Percentiles rank a stretch among this genome's conserved stretches.
Conservation (phyloP, 2,329 filamentous ascomycete genomes). For the Aspergillus calidoustus region DNA sequence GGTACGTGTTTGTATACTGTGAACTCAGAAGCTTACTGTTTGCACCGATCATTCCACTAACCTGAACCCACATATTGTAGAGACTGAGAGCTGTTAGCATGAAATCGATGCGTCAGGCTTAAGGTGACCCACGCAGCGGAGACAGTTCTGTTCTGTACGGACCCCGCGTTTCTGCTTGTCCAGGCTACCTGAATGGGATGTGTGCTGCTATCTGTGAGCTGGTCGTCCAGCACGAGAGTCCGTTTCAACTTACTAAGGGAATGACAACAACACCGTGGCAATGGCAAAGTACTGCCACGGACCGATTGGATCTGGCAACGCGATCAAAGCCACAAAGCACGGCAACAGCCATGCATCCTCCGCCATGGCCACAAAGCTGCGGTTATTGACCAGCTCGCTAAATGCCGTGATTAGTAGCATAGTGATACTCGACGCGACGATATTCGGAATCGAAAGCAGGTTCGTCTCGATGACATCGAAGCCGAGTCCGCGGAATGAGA, state of each 20-base stretch:
- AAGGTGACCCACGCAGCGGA: background rate
- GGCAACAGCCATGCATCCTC: slow-evolving; percentile 3
- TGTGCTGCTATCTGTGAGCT: background rate
- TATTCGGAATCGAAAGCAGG: slow-evolving; percentile 58
- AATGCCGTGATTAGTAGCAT: background rate
- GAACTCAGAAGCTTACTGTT: background rate
- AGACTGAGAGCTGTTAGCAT: background rate
- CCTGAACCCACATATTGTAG: slow-evolving; percentile 7
- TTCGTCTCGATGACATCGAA: slow-evolving; percentile 63
- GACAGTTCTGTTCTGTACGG: background rate
- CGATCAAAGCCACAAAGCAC: background rate
- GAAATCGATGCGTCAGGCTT: no score
- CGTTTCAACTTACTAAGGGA: background rate
- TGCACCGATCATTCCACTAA: slow-evolving; percentile 5
- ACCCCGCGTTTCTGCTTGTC: background rate
- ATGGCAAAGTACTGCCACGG: slow-evolving; percentile 4
- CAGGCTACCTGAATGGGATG: slow-evolving; percentile 6
- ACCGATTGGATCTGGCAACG: background rate
- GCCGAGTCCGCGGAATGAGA: slow-evolving; percentile 52
- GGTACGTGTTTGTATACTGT: background rate
- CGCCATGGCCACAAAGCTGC: slow-evolving; percentile 1
- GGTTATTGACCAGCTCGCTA: background rate
- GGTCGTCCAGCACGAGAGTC: background rate
- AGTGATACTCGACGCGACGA: background rate
- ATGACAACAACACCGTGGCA: background rate